phyloP scores from a whole-genome alignment of 331 rosid genomes.

The Acacia concinna region DNA sequence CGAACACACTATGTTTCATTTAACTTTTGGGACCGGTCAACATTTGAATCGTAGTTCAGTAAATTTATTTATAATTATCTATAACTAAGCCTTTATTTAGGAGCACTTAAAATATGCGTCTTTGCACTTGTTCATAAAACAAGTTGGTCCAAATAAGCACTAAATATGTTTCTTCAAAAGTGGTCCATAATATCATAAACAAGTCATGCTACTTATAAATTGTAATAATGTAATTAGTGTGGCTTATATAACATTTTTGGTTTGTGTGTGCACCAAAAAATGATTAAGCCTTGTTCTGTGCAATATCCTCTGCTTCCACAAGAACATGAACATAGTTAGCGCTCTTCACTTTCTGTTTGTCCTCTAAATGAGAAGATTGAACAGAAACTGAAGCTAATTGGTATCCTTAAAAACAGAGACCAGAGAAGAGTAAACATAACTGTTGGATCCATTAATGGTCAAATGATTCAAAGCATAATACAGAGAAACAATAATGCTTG shows the following conservation, averaged over 20 bases:
- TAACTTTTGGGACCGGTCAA: not conserved
- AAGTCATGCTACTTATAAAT: not conserved
- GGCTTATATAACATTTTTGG: not conserved
- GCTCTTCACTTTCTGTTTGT: not conserved
- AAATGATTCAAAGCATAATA: conserved; percentile 28
- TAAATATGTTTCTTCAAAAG: not conserved
- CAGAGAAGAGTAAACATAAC: conserved; percentile 26
- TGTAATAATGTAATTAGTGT: not conserved
- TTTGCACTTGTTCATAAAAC: too few relatives aligned
- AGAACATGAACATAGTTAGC: not conserved
- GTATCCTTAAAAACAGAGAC: conserved; percentile 22
- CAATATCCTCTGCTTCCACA: not conserved
- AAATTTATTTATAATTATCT: not conserved
- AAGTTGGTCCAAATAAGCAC: too few relatives aligned
- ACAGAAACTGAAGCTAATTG: not conserved
- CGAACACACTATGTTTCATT: not conserved
- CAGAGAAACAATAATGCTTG: conserved; percentile 19
- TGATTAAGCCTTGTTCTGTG: not conserved
- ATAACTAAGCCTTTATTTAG: too few relatives aligned
- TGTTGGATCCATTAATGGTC: conserved; percentile 8
- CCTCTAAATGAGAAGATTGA: not conserved
- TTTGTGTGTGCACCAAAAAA: not conserved
- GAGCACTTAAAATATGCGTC: too few relatives aligned
- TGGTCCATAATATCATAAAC: not conserved
- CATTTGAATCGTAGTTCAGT: not conserved